Conservation (phyloP, 2,329 filamentous ascomycete species). For the Ophiostoma populinum region DNA sequence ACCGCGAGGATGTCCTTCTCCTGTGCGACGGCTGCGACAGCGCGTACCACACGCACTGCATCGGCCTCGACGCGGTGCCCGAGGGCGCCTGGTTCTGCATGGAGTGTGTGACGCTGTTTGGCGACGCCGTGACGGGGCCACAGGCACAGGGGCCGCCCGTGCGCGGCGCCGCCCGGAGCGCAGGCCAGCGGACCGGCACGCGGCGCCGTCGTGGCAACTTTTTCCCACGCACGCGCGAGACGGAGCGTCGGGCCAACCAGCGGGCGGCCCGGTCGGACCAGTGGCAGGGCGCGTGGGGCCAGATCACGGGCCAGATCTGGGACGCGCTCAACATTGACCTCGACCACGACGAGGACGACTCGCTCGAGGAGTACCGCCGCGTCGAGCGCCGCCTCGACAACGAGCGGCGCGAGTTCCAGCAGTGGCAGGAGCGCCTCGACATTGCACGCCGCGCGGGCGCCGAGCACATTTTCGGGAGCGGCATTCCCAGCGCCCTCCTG, state of each 20-base stretch:
- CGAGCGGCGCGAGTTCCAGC: conserved; percentile 39
- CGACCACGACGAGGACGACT: conserved; percentile 64
- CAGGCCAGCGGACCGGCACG: conserved; percentile 1
- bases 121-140: conserved; percentile 19
- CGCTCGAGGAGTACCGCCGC: conserved; percentile 33
- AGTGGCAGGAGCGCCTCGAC: conserved; percentile 70
- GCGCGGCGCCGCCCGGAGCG: conserved; percentile 6
- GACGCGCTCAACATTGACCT: conserved; percentile 60
- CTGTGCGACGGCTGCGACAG: conserved; percentile 85
- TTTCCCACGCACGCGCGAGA: conserved; percentile 38
- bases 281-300: conserved; percentile 76
- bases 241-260: conserved; percentile 32
- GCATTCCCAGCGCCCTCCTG: conserved; percentile 38
- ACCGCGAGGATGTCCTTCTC: conserved; percentile 70
- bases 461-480: conserved; percentile 51
- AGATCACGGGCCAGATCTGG: conserved; percentile 42
- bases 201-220: conserved; percentile 18
- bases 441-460: conserved; percentile 69
- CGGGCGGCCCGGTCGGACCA: conserved; percentile 55
- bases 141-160: conserved; percentile 15
- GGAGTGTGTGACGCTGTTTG: conserved; percentile 46
- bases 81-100: conserved; percentile 80
- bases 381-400: conserved; percentile 36
- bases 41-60: conserved; percentile 80
- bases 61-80: conserved; percentile 64